Evolutionary conservation across 768 basidiomycete species (phyloP), one percentile per base, ranked within the genome.

Genomic region (Cyclocybe aegerita): DNA sequence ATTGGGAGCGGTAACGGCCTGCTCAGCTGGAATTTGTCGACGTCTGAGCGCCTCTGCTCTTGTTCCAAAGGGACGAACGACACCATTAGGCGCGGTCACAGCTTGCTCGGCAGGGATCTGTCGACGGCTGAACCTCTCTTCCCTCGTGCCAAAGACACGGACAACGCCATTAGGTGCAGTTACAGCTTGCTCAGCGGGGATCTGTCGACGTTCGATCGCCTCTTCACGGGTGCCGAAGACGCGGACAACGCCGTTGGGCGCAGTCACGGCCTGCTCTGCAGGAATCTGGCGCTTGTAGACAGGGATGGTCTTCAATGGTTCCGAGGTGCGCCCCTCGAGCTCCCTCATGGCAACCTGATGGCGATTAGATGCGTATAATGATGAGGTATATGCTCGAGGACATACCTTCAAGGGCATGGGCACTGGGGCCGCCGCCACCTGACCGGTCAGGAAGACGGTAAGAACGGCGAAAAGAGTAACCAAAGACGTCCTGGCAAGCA

Each of bases 371-470:
- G 15, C 4, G 10, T 14, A 16, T 16, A 14, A 35, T 1, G 37
- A 12, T 9, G 29, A 8, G 9, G 36, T 38, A 11, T n/a, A 33
- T 34, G 30, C 9, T 9, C 23, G 10, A 49, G 14, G 34, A 60
- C 74, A 50, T 44, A 81, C 73, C 45, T 68, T 73, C 58, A 70
- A 62, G 35, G 71, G 69, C 62, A 73, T 65, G n/a, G 77, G 75
- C 50, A 80, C 53, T 7, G 82, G 66, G 12, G 66, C 68, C 34
- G 71, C 68, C 39, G 73, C 65, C 42, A 68, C 76, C 58, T 77
- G 73, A 58, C 75, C 67, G 55, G 74, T 73, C 59, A 79, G 63
- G 54, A 74, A 55, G 49, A 75, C 65, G 45, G 75, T 60, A 50
- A 78, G 53, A 48, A 74, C 55, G 44, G 75, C 61, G 46, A 76